A percentile compares a stretch with the other conserved stretches of the same genome.
Conservation (phyloP, 257 asterid genomes). For the Solanum medicagineum region DNA sequence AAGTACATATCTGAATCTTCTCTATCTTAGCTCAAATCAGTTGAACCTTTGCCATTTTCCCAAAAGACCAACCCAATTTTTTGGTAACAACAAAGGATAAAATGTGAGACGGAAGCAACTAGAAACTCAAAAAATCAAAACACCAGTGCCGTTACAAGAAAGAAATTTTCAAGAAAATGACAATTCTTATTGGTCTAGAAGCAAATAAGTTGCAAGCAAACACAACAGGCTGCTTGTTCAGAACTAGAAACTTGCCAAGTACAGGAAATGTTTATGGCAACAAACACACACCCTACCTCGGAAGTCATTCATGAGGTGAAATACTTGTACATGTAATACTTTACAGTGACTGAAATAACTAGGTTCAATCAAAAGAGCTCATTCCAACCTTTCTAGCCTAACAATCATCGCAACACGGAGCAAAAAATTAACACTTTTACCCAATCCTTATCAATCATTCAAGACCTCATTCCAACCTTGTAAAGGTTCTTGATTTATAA, state of each 20-base stretch:
- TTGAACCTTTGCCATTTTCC: not conserved
- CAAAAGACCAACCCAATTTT: not conserved
- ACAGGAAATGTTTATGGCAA: not conserved
- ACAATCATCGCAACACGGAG: not conserved
- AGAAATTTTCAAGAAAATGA: not conserved
- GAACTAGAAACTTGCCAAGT: not conserved
- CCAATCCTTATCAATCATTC: not conserved
- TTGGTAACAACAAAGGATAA: not conserved
- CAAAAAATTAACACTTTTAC: not conserved
- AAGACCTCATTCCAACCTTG: not conserved
- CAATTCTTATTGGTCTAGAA: not conserved
- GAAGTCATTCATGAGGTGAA: not conserved
- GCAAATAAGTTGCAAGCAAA: not conserved
- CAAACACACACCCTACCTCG: not conserved
- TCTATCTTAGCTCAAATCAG: not conserved
- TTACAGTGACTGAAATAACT: too few species aligned
- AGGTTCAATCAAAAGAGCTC: not conserved
- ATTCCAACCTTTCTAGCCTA: not conserved
- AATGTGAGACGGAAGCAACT: not conserved
- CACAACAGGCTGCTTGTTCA: not conserved
- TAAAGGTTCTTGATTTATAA: not conserved
- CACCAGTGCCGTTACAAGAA: too few species aligned
- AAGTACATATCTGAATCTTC: not conserved
- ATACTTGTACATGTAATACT: not conserved
- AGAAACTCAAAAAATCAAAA: not conserved